Evolutionary conservation across 345 rosid genomes (phyloP).

Genomic region (Balakata baccata): DNA sequence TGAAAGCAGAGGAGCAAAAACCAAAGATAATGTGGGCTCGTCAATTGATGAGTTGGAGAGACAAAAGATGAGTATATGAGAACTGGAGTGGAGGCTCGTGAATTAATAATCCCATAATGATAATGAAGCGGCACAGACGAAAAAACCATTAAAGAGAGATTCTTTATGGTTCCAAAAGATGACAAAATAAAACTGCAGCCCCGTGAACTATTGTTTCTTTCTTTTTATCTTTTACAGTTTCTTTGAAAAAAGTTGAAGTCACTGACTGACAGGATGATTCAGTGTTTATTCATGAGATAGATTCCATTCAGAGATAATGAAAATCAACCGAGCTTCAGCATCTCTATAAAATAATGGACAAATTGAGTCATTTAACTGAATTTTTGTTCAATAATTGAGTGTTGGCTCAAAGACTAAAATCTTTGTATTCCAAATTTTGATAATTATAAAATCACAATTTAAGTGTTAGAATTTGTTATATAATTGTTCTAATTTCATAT

Average conservation of each 20-base stretch:
- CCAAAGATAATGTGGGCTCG: background rate
- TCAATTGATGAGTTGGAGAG: too few relatives aligned
- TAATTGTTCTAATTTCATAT: too few relatives aligned
- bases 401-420: too few relatives aligned
- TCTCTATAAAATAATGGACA: background rate
- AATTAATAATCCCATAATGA: constrained; percentile 6
- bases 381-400: too few relatives aligned
- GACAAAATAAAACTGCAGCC: background rate
- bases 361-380: too few relatives aligned
- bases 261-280: constrained; percentile 2
- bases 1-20: too few relatives aligned
- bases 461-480: too few relatives aligned
- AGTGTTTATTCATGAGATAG: background rate
- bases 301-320: too few relatives aligned
- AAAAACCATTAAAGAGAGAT: constrained; percentile 11
- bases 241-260: background rate
- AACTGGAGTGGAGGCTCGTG: constrained; percentile 18
- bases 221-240: background rate
- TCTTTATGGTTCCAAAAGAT: background rate
- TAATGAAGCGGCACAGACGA: background rate
- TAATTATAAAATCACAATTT: too few relatives aligned
- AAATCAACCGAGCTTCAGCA: background rate
- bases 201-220: constrained; percentile 9
- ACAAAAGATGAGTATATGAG: background rate
- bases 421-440: too few relatives aligned